These are phyloP conservation scores for Ogataea wickerhamii DNA, from an alignment of 805 yeast genomes.

Conservation along the genomic window DNA sequence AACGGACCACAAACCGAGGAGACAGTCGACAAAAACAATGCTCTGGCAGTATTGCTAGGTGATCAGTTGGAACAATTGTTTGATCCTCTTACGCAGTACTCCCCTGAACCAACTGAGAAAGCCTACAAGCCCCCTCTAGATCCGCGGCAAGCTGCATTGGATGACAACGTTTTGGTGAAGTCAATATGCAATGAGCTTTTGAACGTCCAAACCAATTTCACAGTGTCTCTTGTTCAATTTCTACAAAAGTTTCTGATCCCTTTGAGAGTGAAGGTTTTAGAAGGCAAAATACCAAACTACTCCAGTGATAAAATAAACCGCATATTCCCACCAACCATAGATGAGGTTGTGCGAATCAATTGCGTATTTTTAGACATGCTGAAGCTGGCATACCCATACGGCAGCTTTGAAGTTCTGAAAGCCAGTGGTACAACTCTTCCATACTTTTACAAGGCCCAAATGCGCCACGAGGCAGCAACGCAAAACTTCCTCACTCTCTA, in stretches of 20 bases:
- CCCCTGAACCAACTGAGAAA: constrained; percentile 81
- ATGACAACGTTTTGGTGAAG: constrained; percentile 36
- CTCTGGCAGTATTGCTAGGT: constrained; percentile 72
- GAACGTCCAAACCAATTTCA: constrained; percentile 68
- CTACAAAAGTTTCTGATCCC: constrained; percentile 79
- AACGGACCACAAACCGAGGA: constrained; percentile 17
- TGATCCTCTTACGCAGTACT: constrained; percentile 86
- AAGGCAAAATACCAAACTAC: constrained; percentile 46
- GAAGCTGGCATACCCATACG: constrained; percentile 60
- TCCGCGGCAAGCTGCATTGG: constrained; percentile 14
- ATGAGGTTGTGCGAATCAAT: constrained; percentile 86
- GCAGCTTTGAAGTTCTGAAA: constrained; percentile 70
- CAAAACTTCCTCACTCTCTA: constrained; percentile 53
- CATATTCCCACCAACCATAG: constrained; percentile 91
- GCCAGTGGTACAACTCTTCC: constrained; percentile 84
- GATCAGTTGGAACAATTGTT: constrained; percentile 84
- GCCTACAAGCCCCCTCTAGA: constrained; percentile 59
- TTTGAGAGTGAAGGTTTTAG: constrained; percentile 63
- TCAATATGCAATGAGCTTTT: constrained; percentile 65
- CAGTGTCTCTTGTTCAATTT: constrained; percentile 67
- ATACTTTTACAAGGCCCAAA: constrained; percentile 86
- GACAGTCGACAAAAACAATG: constrained; percentile 58
- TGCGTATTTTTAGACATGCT: constrained; percentile 78
- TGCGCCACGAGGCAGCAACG: constrained; percentile 92
- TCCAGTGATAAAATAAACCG: constrained; percentile 68